These are phyloP conservation scores for Benincasa hispida DNA, from an alignment of 306 rosid species.

Conservation along the genomic window DNA sequence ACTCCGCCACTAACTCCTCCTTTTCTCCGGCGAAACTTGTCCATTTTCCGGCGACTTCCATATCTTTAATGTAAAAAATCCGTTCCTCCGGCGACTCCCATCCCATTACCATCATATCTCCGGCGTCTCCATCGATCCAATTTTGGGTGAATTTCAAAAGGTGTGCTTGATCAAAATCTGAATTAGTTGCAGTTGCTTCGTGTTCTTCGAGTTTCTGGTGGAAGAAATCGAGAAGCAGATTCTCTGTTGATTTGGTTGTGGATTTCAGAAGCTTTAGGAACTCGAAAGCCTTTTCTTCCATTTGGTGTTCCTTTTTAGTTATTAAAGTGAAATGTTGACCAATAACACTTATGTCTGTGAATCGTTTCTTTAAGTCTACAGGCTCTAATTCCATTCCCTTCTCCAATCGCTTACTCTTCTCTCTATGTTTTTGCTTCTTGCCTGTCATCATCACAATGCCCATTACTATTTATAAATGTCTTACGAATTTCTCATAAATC, in stretches of 20 bases:
- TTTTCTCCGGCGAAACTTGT: conserved; percentile 18
- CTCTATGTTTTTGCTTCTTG: conserved; percentile 21
- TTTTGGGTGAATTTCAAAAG: conserved; percentile 28
- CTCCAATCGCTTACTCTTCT: conserved; percentile 32
- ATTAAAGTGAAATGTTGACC: background rate
- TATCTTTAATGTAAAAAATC: conserved; percentile 27
- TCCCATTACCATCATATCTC: conserved; percentile 21
- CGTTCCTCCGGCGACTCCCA: conserved; percentile 46
- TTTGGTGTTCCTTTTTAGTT: background rate
- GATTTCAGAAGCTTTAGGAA: conserved; percentile 17
- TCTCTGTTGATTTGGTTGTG: conserved; percentile 19
- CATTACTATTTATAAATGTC: no score
- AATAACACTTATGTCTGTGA: conserved; percentile 11
- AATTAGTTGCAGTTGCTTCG: background rate
- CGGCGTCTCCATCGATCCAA: conserved; percentile 36
- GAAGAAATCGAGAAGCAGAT: conserved; percentile 44
- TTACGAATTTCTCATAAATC: no score
- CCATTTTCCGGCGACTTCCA: conserved; percentile 45
- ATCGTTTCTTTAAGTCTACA: conserved; percentile 34
- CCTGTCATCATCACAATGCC: conserved; percentile 17
- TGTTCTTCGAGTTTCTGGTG: conserved; percentile 20
- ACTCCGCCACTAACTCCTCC: conserved; percentile 18
- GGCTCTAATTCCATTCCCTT: conserved; percentile 24
- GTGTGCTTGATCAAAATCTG: background rate
- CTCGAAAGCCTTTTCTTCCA: conserved; percentile 16